phyloP scores from a whole-genome alignment of 768 basidiomycete species.

The Rhodosporidiobolus odoratus region DNA sequence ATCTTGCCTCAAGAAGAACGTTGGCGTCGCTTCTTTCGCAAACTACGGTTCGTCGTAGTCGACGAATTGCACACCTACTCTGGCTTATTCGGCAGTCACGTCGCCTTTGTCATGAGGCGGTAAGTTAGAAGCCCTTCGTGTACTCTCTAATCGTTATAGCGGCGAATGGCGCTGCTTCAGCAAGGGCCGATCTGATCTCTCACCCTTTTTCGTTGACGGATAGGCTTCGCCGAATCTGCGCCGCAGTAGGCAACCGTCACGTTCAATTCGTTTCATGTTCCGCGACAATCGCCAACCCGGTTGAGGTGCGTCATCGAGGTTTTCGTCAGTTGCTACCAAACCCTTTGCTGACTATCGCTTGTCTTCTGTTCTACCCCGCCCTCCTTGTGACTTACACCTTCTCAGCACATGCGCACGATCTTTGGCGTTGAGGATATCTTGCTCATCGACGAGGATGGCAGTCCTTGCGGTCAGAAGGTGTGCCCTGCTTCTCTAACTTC shows the following conservation, averaged over 20 bases:
- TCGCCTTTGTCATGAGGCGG: conserved; percentile 68
- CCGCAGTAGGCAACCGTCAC: conserved; percentile 39
- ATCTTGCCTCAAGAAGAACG: conserved; percentile 76
- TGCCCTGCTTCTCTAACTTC: neutral
- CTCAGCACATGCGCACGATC: conserved; percentile 65
- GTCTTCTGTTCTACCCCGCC: neutral
- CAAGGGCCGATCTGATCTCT: neutral
- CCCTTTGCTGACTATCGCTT: too few relatives aligned
- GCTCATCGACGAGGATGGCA: conserved; percentile 70
- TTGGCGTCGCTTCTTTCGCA: conserved; percentile 78
- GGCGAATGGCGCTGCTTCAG: neutral
- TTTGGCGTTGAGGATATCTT: conserved; percentile 67
- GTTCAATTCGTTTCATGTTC: conserved; percentile 71
- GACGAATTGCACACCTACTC: conserved; percentile 78
- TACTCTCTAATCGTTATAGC: neutral
- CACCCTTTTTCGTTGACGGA: neutral
- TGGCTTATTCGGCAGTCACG: conserved; percentile 74
- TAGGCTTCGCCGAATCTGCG: conserved; percentile 36
- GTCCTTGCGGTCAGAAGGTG: conserved; percentile 66
- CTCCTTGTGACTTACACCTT: accelerated
- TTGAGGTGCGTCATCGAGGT: conserved; percentile 40
- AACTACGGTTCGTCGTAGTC: conserved; percentile 70
- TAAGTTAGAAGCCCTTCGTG: conserved; percentile 57
- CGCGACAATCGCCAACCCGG: conserved; percentile 75
- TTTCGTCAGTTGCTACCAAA: too few relatives aligned